Evolutionary conservation across 148 eudicot species (phyloP), one percentile per base, ranked within the genome.

Genomic region (Cornus kousa): DNA sequence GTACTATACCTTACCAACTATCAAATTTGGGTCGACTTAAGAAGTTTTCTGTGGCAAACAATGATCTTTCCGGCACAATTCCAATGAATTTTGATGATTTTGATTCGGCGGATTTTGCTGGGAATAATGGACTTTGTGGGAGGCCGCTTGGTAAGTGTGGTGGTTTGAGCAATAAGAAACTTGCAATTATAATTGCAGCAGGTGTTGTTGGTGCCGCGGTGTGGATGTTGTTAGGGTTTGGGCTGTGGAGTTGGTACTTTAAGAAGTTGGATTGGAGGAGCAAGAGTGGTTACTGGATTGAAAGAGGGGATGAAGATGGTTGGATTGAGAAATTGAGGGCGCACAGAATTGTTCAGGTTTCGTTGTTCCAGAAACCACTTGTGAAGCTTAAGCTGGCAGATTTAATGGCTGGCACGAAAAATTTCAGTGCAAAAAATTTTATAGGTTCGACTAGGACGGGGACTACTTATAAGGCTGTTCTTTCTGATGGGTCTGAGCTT

Each of bases 401-500:
- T 87, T 89, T 95, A 83, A 83, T 95, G 83, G 84, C 83, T 2
- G 98, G 91, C 0, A 95, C 98, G 0, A 79, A 84, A 69, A 81
- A 88, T 82, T 95, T 95, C 71, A 82, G 85, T 66, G 79, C 85
- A 0, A 83, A 78, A 28, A 91, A 80, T 74, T 65, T 89, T 31
- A 77, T 90, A 2, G 78, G 80, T 43, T 78, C 87, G 10, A 89
- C 91, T 2, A 89, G 92, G 71, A 90, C 94, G 0, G 98, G 98
- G 55, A 91, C 86, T 0, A 88, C 97, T 5, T 92, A 93, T 79
- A 84, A 83, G 82, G 95, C 98, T 5, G 78, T 90, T 67, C 70
- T 95, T 70, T 73, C 83, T 5, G 98, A 95, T 87, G 98, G 98
- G 13, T 95, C 98, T 33, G 93, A 86, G 4, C 85, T 95, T 57